Base-by-base conservation (phyloP, 2,329 filamentous ascomycete species). In the Diaporthe vaccinii region DNA sequence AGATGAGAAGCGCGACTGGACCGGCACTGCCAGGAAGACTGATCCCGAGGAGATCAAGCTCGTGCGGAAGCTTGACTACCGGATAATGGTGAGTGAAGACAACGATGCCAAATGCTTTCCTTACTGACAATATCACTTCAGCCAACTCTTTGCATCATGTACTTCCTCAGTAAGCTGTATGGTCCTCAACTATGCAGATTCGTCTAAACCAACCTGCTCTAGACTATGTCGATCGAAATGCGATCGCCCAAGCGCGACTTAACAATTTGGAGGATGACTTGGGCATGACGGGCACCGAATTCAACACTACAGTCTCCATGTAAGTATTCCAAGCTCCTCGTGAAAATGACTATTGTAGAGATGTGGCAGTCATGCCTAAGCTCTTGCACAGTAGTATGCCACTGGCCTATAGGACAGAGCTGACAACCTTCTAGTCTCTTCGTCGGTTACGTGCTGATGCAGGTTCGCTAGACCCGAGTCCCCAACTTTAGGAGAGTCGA, bases 371-470 rank as follows among this genome's bases (percentile, higher is more conserved):
- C 1, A 4, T n/a, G 20, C 5, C 20, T 15, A 17, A 14, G 2
- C 8, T 20, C n/a, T 6, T 28, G 7, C 14, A 31, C 59, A 31
- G 10, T 17, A 3, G 2, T 12, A 6, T 3, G 1, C 1, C 15
- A 25, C 9, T 12, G 2, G 25, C 7, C 6, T 3, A 10, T 12
- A 51, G 10, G 3, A 15, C 44, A 36, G 0, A 28, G 31, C 46
- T 53, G 14, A 68, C 65, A 53, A 1, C 3, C 1, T n/a, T 28
- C 22, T 17, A 68, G 65, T 14, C 65, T 71, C 34, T 76, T 73
- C 8, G 57, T 73, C 49, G 71, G 79, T 2, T 90, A 89, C 75
- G 83, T 89, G 2, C 76, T 87, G 0, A 86, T 86, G 80, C 85
- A 87, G 65, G 65, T 68, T 39, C 5, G 65, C 41, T 22, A 4